Evolutionary conservation across 179 eudicot species (phyloP).

Genomic region (Silene noctiflora): DNA sequence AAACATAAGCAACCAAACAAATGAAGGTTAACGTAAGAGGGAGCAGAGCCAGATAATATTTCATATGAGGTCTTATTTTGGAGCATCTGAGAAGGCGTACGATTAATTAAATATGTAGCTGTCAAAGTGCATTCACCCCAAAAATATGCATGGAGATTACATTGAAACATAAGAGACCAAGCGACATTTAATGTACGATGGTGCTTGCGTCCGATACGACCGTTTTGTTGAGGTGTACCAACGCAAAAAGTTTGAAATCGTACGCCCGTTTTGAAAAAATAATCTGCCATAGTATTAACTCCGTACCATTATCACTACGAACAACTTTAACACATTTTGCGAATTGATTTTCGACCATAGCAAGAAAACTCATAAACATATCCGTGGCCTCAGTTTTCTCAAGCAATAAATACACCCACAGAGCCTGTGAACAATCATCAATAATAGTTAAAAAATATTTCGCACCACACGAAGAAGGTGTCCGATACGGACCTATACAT

Average conservation of each 20-base stretch:
- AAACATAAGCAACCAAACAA: too few species aligned
- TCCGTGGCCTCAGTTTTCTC: too few species aligned
- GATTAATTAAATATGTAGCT: neutral
- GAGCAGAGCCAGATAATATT: too few species aligned
- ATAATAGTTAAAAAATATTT: too few species aligned
- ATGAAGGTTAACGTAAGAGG: too few species aligned
- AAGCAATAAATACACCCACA: too few species aligned
- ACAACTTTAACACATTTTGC: neutral
- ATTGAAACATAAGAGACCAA: neutral
- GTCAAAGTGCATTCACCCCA: conserved; percentile 6
- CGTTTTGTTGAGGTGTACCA: conserved; percentile 8
- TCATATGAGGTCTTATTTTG: neutral
- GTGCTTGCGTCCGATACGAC: conserved; percentile 5
- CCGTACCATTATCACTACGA: conserved; percentile 7
- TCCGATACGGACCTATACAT: too few species aligned
- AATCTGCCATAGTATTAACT: neutral
- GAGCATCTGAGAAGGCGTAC: neutral
- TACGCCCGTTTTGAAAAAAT: neutral
- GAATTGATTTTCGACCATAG: neutral
- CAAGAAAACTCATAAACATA: conserved; percentile 4
- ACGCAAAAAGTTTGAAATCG: neutral
- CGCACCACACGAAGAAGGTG: too few species aligned
- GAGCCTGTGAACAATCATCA: too few species aligned
- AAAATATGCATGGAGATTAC: neutral
- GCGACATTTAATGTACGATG: neutral